Percentiles rank a stretch among this genome's conserved stretches.
These are phyloP conservation scores for Daldinia eschscholtzii DNA, from an alignment of 2,329 filamentous ascomycete genomes.

Conservation along the genomic window DNA sequence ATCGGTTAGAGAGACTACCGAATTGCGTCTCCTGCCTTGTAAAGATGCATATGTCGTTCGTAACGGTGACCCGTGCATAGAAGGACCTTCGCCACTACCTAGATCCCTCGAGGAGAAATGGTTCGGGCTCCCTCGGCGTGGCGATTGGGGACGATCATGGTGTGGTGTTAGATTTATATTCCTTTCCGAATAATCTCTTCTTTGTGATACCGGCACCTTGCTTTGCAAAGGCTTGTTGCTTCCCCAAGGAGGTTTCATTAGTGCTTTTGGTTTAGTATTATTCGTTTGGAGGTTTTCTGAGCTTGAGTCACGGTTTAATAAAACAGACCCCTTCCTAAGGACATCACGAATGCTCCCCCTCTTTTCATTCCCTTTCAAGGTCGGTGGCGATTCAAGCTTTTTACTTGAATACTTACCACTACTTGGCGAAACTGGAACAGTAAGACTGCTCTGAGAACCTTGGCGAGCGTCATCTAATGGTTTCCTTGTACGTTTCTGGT, in stretches of 20 bases:
- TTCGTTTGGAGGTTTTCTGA: conserved; percentile 47
- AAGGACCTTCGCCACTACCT: conserved; percentile 45
- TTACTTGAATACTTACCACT: conserved; percentile 50
- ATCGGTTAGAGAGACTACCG: conserved; percentile 68
- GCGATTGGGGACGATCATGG: conserved; percentile 54
- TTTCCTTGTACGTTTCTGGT: conserved; percentile 62
- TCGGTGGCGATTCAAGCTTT: conserved; percentile 46
- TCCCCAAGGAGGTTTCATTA: conserved; percentile 44
- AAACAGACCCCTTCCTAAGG: conserved; percentile 63
- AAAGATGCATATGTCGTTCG: conserved; percentile 64
- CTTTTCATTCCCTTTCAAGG: conserved; percentile 56
- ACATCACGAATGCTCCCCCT: conserved; percentile 63
- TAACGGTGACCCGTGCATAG: conserved; percentile 58
- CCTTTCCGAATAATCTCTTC: conserved; percentile 50
- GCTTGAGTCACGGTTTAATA: conserved; percentile 63
- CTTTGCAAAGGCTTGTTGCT: conserved; percentile 45
- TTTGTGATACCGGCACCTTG: conserved; percentile 43
- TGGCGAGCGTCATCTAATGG: conserved; percentile 50
- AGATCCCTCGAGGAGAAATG: conserved; percentile 58
- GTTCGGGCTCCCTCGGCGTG: conserved; percentile 55
- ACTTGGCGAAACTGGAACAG: conserved; percentile 40
- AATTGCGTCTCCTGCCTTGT: conserved; percentile 65
- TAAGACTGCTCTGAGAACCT: conserved; percentile 43
- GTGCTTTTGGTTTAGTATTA: conserved; percentile 43
- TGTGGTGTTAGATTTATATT: conserved; percentile 51